These are phyloP conservation scores for Schwanniomyces occidentalis DNA, from an alignment of 805 yeast genomes.

Conservation along the genomic window DNA sequence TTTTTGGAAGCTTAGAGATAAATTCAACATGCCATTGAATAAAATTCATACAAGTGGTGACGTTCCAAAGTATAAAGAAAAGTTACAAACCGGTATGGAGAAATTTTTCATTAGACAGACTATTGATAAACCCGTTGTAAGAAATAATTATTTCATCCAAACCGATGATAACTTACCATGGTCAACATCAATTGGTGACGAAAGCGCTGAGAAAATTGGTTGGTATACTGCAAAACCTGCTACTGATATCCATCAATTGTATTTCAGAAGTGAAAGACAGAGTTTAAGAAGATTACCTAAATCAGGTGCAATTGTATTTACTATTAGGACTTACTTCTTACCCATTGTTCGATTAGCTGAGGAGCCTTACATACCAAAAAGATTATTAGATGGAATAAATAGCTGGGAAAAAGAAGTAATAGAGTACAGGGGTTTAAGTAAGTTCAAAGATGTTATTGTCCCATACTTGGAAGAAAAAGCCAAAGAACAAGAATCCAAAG, in stretches of 20 bases:
- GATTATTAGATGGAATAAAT: conserved; percentile 57
- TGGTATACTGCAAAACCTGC: conserved; percentile 66
- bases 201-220: conserved; percentile 51
- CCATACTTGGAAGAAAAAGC: conserved; percentile 56
- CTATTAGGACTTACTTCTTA: conserved; percentile 62
- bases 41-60: conserved; percentile 66
- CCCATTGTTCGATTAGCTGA: conserved; percentile 54
- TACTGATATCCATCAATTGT: conserved; percentile 43
- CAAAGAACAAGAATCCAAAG: conserved; percentile 46
- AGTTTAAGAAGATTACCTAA: conserved; percentile 60
- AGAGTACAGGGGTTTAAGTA: conserved; percentile 58
- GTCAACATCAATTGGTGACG: conserved; percentile 65
- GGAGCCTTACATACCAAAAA: conserved; percentile 62
- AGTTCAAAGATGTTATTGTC: conserved; percentile 51
- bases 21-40: conserved; percentile 53
- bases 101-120: conserved; percentile 59
- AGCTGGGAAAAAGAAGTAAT: conserved; percentile 63
- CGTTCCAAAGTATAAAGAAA: conserved; percentile 63
- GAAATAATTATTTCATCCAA: conserved; percentile 67
- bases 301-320: conserved; percentile 58
- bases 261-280: conserved; percentile 66
- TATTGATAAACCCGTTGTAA: conserved; percentile 62
- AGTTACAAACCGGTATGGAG: conserved; percentile 63
- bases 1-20: conserved; percentile 68
- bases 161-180: conserved; percentile 63